Evolutionary conservation across 495 filamentous ascomycete genomes (phyloP).

Genomic region (Lophiostoma macrostomum): DNA sequence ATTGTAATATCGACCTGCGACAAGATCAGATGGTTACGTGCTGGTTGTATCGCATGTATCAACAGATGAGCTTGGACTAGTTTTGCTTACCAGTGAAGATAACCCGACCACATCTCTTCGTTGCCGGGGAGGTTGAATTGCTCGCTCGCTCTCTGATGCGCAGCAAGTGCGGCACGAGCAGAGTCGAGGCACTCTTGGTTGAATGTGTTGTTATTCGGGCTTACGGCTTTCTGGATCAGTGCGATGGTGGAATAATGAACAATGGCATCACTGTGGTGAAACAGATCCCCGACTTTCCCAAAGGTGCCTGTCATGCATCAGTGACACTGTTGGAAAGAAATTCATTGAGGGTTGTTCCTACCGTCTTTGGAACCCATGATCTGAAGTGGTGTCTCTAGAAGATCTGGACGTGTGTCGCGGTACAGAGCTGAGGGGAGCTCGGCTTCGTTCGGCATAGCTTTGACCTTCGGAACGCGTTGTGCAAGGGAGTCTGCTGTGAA

Average conservation of each 20-base stretch:
- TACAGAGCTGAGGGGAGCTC: too few species aligned
- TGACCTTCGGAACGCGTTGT: too few species aligned
- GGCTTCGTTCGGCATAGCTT: constrained; percentile 1
- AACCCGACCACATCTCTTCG: constrained; percentile 50
- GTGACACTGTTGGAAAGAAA: not conserved
- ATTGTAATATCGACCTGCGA: constrained; percentile 59
- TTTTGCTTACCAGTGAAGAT: constrained; percentile 58
- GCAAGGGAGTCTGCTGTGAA: not conserved
- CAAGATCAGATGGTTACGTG: not conserved
- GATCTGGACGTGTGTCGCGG: too few species aligned
- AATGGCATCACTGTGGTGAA: constrained; percentile 56
- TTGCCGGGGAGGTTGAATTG: constrained; percentile 46
- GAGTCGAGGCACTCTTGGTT: constrained; percentile 58
- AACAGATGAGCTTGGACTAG: not conserved
- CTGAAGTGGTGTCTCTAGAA: too few species aligned
- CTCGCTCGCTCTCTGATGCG: constrained; percentile 53
- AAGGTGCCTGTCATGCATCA: constrained; percentile 7
- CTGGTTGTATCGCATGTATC: too few species aligned
- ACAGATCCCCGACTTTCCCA: constrained; percentile 32
- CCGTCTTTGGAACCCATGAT: too few species aligned
- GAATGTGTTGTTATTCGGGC: constrained; percentile 49
- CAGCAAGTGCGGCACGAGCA: constrained; percentile 53
- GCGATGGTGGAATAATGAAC: constrained; percentile 53
- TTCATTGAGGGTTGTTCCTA: not conserved
- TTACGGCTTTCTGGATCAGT: constrained; percentile 62